Base-by-base conservation (phyloP, 148 eudicot genomes). In the Talinum fruticosum region DNA sequence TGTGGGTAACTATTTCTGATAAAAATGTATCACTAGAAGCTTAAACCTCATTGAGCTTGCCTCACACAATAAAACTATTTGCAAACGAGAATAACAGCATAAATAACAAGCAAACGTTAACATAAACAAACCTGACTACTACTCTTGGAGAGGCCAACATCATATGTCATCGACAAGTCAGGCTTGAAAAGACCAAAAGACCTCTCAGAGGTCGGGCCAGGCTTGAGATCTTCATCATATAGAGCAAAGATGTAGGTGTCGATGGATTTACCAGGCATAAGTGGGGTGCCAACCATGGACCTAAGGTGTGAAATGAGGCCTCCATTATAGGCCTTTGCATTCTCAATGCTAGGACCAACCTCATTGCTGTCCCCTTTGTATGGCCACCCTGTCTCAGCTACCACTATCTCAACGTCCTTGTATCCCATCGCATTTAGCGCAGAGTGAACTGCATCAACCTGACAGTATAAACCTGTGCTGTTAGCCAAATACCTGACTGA, bases 381-480 rank as follows among this genome's bases (percentile, higher is more conserved):
- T 3, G 99, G 86, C 99, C 99, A 95, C 59, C 99, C 99, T 0
- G 99, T 93, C 80, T 95, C 99, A 12, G 99, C 95, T 6, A 93
- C 94, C 69, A 90, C 92, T 67, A 95, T 90, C 68, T 95, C 93
- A 8, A 91, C 82, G 72, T 88, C 93, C 81, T 85, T 88, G 78
- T 81, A 90, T 36, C 97, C 97, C 86, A 89, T 83, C 30, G 88
- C 85, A 45, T 85, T 87, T 66, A 95, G 76, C 36, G 99, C 99
- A 47, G 96, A 85, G 45, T 80, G 84, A 6, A 95, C 85, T 18
- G 99, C 89, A 86, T 95, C 99, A 66, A 95, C 94, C 97, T 95
- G 78, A 74, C 67, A 21, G 8, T 29, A 12, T 34, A 37, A 80
- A 49, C 54, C 54, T 49, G 53, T 64, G 45, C 45, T 41, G 53